Conservation (phyloP, 129 eudicot species). For the Flaveria brownii region DNA sequence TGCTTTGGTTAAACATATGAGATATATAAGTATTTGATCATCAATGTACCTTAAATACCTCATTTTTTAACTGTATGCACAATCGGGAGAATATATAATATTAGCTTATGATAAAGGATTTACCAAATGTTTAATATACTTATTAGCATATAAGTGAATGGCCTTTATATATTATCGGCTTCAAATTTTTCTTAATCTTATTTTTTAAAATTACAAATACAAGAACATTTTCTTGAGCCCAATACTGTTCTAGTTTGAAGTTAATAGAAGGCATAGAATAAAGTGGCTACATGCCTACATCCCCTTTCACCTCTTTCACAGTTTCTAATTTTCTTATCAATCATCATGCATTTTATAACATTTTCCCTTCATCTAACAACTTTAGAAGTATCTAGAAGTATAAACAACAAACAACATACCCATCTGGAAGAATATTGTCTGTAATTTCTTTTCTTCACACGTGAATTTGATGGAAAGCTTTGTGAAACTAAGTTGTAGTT, state of each 20-base stretch:
- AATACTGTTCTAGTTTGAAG: not conserved
- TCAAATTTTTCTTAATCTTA: no score
- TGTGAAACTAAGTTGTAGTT: slow-evolving; percentile 8
- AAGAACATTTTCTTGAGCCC: no score
- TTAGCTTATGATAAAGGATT: not conserved
- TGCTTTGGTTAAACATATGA: not conserved
- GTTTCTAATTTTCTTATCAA: no score
- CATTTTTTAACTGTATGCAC: not conserved
- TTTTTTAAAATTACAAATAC: no score
- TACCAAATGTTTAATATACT: not conserved
- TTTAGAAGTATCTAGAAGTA: not conserved
- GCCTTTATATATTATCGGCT: not conserved
- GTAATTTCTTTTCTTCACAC: not conserved
- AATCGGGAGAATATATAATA: not conserved
- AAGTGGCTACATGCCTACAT: not conserved
- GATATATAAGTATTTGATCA: not conserved
- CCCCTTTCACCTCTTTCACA: not conserved
- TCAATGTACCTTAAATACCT: not conserved
- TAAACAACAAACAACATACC: no score
- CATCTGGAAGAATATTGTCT: not conserved
- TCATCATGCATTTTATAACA: not conserved
- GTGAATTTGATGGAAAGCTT: not conserved
- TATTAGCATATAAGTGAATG: not conserved
- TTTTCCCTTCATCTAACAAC: not conserved
- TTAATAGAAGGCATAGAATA: not conserved